A percentile compares a stretch with the other conserved stretches of the same genome.
These are phyloP conservation scores for Sarcomyxa edulis DNA, from an alignment of 768 basidiomycete genomes.

Conservation along the genomic window DNA sequence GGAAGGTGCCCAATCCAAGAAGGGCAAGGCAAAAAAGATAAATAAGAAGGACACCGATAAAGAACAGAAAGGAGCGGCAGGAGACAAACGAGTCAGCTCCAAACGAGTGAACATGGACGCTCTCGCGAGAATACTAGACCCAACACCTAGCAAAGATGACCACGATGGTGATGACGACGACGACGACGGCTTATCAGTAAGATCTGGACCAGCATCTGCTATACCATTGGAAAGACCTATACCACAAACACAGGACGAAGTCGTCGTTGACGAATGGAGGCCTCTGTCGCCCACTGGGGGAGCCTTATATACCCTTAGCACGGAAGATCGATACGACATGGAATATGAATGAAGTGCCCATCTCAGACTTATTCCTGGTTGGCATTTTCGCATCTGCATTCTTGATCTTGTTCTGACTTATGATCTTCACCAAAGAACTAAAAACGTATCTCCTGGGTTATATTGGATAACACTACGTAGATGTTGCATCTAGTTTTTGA, in stretches of 20 bases:
- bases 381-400: too few relatives aligned
- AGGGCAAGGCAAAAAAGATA: too few relatives aligned
- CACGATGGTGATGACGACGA: conserved; percentile 19
- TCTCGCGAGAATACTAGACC: conserved; percentile 47
- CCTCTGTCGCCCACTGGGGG: conserved; percentile 20
- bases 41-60: conserved; percentile 3
- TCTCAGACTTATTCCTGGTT: too few relatives aligned
- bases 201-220: background rate
- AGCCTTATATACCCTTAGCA: background rate
- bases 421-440: background rate
- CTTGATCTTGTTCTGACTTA: too few relatives aligned
- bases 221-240: conserved; percentile 2
- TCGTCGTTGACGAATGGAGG: conserved; percentile 43
- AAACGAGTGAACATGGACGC: conserved; percentile 51
- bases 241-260: conserved; percentile 16
- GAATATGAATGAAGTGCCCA: conserved; percentile 37
- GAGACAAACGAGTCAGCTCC: conserved; percentile 19
- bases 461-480: too few relatives aligned
- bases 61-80: conserved; percentile 10
- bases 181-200: conserved; percentile 12
- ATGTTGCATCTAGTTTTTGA: too few relatives aligned
- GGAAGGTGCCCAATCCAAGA: conserved; percentile 5
- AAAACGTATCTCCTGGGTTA: background rate
- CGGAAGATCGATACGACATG: conserved; percentile 25
- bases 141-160: conserved; percentile 23